Evolutionary conservation across 2,329 filamentous ascomycete genomes (phyloP).

Genomic region (Arachnopeziza araneosa): DNA sequence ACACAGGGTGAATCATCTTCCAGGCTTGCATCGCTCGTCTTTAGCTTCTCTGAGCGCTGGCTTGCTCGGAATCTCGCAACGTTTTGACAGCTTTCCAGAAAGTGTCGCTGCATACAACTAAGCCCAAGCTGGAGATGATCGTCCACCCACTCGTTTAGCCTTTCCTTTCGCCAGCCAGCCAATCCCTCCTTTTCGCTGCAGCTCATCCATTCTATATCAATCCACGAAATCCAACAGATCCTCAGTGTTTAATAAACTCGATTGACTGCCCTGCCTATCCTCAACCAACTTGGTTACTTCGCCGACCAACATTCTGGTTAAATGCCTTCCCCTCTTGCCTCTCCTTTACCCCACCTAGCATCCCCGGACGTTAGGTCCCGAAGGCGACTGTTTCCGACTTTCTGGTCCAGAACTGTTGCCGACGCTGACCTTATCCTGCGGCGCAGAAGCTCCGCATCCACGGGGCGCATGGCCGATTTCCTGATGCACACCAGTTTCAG

Average conservation of each 20-base stretch:
- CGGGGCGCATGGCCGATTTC: not conserved
- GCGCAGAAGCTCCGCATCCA: not conserved
- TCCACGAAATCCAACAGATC: not conserved
- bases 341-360: not conserved
- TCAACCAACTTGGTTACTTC: not conserved
- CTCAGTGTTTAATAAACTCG: not conserved
- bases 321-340: not conserved
- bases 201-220: not conserved
- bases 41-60: too few species aligned
- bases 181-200: not conserved
- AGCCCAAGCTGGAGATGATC: not conserved
- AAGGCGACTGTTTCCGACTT: not conserved
- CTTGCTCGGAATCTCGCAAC: not conserved
- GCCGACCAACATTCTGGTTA: not conserved
- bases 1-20: not conserved
- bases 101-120: not conserved
- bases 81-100: not conserved
- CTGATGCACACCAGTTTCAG: not conserved
- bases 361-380: not conserved
- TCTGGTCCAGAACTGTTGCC: not conserved
- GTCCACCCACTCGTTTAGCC: not conserved
- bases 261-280: not conserved
- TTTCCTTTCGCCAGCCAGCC: not conserved
- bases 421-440: not conserved
- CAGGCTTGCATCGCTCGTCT: too few species aligned